Evolutionary conservation across 306 rosid species (phyloP), one percentile per base, ranked within the genome.

Genomic region (Ceratonia siliqua): DNA sequence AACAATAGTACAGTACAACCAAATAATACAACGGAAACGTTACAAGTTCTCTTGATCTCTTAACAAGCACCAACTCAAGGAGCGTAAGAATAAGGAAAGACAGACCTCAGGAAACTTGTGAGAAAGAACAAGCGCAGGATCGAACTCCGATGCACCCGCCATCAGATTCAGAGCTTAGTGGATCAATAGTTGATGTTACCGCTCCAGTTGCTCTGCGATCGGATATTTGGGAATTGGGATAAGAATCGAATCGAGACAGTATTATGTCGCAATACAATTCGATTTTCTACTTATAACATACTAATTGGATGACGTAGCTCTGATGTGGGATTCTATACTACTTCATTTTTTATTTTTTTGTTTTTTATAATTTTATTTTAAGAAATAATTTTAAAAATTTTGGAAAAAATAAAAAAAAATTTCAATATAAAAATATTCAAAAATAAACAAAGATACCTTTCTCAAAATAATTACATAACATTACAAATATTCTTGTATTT

Each of bases 61-160:
- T 25, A 45, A n/a, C n/a, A 13, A 42, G 39, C 9, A 28, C 32
- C 32, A 70, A 54, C 0, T 58, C 13, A 4, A 21, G 49, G 28
- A 13, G 2, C 15, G 27, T 8, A 76, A 50, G 24, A 41, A 48
- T 6, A 52, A 75, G 68, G 71, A 17, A 20, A 43, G 2, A 45
- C 17, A 25, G 4, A 93, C 99, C 90, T 94, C 87, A 0, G 93
- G 93, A 77, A 81, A 92, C 70, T 87, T 85, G 85, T 83, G 87
- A 78, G 97, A 82, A 65, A 82, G 58, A 36, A 89, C 68, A 52
- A 70, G 82, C 39, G 77, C 69, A 52, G 97, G 90, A 71, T 92
- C 86, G 78, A 88, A 84, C 45, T 70, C 76, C 17, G 87, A 72
- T 74, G 82, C 1, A 66, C 17, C 79, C 5, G 74, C 83, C 81